Conservation (phyloP, 495 filamentous ascomycete genomes). For the Aspergillus baeticus region DNA sequence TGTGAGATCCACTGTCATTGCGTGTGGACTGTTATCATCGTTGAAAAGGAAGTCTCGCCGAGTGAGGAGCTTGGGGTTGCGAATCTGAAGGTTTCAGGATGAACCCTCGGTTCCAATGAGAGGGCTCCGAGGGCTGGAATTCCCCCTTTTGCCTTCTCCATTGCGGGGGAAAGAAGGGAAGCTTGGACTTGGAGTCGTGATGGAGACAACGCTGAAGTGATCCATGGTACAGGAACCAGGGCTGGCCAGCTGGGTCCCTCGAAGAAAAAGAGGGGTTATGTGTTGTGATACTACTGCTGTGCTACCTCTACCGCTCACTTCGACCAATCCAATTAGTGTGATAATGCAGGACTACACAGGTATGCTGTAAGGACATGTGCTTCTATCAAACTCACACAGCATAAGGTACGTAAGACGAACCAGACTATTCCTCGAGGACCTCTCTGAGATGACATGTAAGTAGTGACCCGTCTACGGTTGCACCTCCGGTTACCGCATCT, state of each 20-base stretch:
- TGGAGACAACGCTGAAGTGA: background rate
- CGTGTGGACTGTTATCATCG: background rate
- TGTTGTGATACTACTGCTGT: background rate
- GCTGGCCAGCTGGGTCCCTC: too few relatives aligned
- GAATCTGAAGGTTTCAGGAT: background rate
- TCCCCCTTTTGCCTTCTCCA: slow-evolving; percentile 3
- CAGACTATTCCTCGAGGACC: too few relatives aligned
- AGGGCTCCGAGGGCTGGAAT: background rate
- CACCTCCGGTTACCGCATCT: background rate
- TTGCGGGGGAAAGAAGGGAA: background rate
- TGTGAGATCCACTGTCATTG: background rate
- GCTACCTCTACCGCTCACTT: background rate
- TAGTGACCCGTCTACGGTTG: too few relatives aligned
- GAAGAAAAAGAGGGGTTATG: background rate
- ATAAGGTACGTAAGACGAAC: background rate
- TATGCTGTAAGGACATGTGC: too few relatives aligned
- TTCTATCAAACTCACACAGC: background rate
- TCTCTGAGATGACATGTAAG: too few relatives aligned
- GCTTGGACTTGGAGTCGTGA: background rate
- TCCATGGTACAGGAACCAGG: too few relatives aligned
- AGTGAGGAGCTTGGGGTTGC: background rate
- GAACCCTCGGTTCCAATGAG: slow-evolving; percentile 1
- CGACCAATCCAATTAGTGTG: too few relatives aligned
- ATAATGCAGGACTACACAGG: too few relatives aligned
- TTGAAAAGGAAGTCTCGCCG: background rate